phyloP scores from a whole-genome alignment of 306 rosid genomes.

The Dryas alaskensis region DNA sequence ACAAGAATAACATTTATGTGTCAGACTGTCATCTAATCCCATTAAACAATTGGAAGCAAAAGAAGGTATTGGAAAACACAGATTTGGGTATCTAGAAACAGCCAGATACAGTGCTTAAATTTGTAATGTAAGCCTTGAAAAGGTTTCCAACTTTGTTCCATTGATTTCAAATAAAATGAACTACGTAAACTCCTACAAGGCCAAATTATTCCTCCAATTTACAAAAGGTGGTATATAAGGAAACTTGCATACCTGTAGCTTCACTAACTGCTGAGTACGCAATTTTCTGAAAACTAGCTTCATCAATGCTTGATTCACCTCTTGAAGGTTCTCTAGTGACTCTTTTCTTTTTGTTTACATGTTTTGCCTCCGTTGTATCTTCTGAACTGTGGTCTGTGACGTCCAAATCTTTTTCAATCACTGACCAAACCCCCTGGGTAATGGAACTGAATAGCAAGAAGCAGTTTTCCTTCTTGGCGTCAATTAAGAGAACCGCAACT shows the following conservation, averaged over 20 bases:
- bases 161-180: not conserved
- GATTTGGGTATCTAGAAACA: not conserved
- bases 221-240: not conserved
- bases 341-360: conserved; percentile 43
- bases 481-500: conserved; percentile 66
- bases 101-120: not conserved
- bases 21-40: conserved; percentile 8
- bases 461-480: conserved; percentile 63
- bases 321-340: conserved; percentile 40
- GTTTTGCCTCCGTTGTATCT: conserved; percentile 27
- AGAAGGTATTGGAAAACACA: conserved; percentile 9
- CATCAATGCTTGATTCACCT: conserved; percentile 42
- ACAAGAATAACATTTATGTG: conserved; percentile 27
- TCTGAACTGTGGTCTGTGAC: conserved; percentile 37
- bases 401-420: conserved; percentile 58
- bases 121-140: not conserved
- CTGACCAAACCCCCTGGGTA: conserved; percentile 71
- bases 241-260: conserved; percentile 54
- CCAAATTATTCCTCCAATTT: not conserved
- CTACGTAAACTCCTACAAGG: not conserved
- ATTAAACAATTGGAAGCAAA: conserved; percentile 4
- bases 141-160: not conserved
- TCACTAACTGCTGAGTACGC: conserved; percentile 73
- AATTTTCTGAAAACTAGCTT: conserved; percentile 44
- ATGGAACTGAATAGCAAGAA: conserved; percentile 45